These are phyloP conservation scores for Aphanomyces euteiches DNA, from an alignment of 352 stramenopile genomes.

Conservation along the genomic window DNA sequence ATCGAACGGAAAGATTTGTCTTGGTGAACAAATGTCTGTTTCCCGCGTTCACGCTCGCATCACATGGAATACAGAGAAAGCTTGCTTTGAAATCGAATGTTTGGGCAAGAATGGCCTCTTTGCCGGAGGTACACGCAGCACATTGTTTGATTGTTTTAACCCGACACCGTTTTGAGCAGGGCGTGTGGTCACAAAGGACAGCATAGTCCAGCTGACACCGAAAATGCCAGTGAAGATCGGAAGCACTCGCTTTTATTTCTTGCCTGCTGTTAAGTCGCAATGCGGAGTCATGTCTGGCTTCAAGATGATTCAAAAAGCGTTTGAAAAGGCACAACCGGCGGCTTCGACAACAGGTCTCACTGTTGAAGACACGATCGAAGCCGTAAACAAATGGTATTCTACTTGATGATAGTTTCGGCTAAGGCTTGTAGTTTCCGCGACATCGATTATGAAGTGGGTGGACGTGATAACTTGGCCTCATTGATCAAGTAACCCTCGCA, in stretches of 20 bases:
- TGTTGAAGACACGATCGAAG: constrained; percentile 56
- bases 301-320: constrained; percentile 76
- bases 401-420: not conserved
- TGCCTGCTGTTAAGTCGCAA: constrained; percentile 61
- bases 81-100: constrained; percentile 71
- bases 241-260: constrained; percentile 66
- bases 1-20: constrained; percentile 43
- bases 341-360: constrained; percentile 40
- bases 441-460: constrained; percentile 71
- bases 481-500: constrained; percentile 53
- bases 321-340: constrained; percentile 62
- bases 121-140: constrained; percentile 29
- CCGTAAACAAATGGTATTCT: constrained; percentile 58
- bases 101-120: constrained; percentile 83
- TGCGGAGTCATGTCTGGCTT: constrained; percentile 79
- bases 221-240: constrained; percentile 81
- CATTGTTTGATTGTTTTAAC: too few relatives aligned
- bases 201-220: constrained; percentile 57
- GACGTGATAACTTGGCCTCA: constrained; percentile 53
- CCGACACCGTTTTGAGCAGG: constrained; percentile 32
- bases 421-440: constrained; percentile 42
- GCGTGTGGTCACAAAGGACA: constrained; percentile 67
- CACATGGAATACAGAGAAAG: constrained; percentile 68
- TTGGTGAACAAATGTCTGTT: constrained; percentile 82
- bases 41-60: constrained; percentile 72